These are phyloP conservation scores for Teratosphaeria nubilosa DNA, from an alignment of 2,329 filamentous ascomycete species.

Conservation along the genomic window DNA sequence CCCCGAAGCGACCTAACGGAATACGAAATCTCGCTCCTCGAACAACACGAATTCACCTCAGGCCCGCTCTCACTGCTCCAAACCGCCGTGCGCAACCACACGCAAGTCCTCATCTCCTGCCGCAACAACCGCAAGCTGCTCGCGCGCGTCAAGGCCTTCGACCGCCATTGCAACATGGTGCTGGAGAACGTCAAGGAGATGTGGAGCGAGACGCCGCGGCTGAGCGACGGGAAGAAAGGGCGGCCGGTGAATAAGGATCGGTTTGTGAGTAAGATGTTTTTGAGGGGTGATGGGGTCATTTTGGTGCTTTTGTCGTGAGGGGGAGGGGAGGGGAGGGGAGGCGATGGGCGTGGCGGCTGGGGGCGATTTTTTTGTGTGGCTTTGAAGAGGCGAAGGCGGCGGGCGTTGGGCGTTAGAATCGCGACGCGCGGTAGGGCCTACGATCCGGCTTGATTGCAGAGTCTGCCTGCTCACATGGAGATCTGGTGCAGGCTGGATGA, in stretches of 20 bases:
- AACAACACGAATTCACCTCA: slow-evolving; percentile 69
- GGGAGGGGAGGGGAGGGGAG: background rate
- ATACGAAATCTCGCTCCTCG: slow-evolving; percentile 76
- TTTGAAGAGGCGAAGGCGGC: too few species aligned
- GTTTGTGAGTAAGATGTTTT: slow-evolving; percentile 96
- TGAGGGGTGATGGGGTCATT: slow-evolving; percentile 80
- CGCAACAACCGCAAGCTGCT: slow-evolving; percentile 98
- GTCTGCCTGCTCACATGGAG: background rate
- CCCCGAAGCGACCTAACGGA: slow-evolving; percentile 84
- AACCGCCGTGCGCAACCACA: slow-evolving; percentile 88
- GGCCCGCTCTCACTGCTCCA: slow-evolving; percentile 88
- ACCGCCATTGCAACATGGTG: slow-evolving; percentile 98
- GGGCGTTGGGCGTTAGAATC: background rate
- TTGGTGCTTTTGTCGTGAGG: slow-evolving; percentile 55
- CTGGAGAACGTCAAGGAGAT: slow-evolving; percentile 97
- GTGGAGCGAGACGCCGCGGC: slow-evolving; percentile 90
- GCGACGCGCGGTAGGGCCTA: background rate
- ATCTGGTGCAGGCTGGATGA: background rate
- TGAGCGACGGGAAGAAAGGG: slow-evolving; percentile 79
- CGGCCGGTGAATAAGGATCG: slow-evolving; percentile 92
- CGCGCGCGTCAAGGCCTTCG: slow-evolving; percentile 94
- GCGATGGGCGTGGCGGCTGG: background rate
- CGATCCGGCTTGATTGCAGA: background rate
- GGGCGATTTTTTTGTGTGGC: background rate
- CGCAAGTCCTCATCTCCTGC: slow-evolving; percentile 92